Conservation (phyloP, 2,329 filamentous ascomycete species). For the Phyllosticta citribraziliensis region DNA sequence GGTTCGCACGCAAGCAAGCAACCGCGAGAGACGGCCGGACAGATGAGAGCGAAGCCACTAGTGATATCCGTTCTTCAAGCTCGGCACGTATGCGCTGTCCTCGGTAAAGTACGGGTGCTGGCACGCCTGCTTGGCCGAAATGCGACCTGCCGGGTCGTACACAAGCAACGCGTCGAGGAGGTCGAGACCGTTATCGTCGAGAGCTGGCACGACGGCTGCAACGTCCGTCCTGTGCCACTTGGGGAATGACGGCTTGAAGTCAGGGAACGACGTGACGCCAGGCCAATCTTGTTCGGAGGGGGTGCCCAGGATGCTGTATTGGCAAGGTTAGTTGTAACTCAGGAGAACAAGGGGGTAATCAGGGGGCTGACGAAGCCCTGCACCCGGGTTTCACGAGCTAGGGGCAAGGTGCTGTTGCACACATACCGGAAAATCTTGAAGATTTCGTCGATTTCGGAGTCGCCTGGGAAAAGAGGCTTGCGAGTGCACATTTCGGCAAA, state of each 20-base stretch:
- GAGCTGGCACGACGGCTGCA: conserved; percentile 55
- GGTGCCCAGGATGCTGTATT: conserved; percentile 57
- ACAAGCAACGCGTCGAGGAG: conserved; percentile 63
- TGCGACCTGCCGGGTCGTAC: conserved; percentile 77
- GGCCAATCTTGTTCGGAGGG: conserved; percentile 77
- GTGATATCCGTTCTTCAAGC: conserved; percentile 10
- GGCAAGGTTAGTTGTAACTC: conserved; percentile 19
- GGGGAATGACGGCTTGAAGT: conserved; percentile 86
- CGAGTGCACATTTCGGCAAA: conserved; percentile 95
- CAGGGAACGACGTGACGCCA: conserved; percentile 86
- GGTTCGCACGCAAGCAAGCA: neutral
- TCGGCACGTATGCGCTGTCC: conserved; percentile 31
- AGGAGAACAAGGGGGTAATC: conserved; percentile 22
- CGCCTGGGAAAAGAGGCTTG: conserved; percentile 84
- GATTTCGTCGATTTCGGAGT: conserved; percentile 89
- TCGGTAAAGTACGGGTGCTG: conserved; percentile 71
- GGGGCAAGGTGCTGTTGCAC: neutral
- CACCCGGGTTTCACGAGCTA: neutral
- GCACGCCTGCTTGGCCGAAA: conserved; percentile 82
- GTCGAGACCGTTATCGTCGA: conserved; percentile 64
- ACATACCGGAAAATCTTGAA: conserved; percentile 85
- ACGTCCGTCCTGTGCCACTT: conserved; percentile 72
- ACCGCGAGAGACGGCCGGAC: neutral
- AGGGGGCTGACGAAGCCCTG: conserved; percentile 11
- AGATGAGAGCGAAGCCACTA: neutral